Base-by-base conservation (phyloP, 345 rosid species). In the Lagerstroemia speciosa region DNA sequence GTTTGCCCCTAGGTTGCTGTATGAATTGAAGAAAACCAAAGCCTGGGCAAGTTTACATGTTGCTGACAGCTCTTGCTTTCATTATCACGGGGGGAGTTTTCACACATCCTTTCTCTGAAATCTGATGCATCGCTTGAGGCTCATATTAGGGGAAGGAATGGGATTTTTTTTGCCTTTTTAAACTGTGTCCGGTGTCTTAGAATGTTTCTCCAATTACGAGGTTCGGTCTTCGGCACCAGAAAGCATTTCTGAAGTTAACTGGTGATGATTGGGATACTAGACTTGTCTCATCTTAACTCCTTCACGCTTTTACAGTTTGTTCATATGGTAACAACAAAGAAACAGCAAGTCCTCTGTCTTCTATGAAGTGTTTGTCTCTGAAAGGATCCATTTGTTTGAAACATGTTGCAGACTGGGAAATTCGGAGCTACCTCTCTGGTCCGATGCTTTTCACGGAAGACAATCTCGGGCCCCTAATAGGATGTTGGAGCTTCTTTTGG, bases 51-150 rank as follows among this genome's bases (percentile, higher is more conserved):
- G 78, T 45, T 80, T 89, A 58, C 93, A 89, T 73, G 83, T 89
- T 64, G 93, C 98, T 22, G 98, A 94, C 75, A 86, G 80, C 80
- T 94, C 97, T 67, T 91, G 93, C 80, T 94, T 89, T 79, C 96
- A 94, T 78, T 94, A 87, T 72, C 89, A 86, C 71, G 76, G 83
- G 68, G 99, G 91, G 78, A 84, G 93, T 75, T 58, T 73, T 68
- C 7, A 53, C 30, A 6, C n/a, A 53, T n/a, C 60, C n/a, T 53
- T 53, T n/a, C 60, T n/a, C 60, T 10, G 30, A 53, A n/a, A 53
- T 22, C 29, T 24, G 60, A 22, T 53, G 29, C 30, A 53, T 6
- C 60, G 24, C 9, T n/a, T 53, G 29, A 53, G 24, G 29, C 15
- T 53, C 60, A 9, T n/a, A n/a, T 6, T 41, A 19, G 16, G 55